Conservation (phyloP, 2,329 filamentous ascomycete species). For the Alternaria novae-zelandiae region DNA sequence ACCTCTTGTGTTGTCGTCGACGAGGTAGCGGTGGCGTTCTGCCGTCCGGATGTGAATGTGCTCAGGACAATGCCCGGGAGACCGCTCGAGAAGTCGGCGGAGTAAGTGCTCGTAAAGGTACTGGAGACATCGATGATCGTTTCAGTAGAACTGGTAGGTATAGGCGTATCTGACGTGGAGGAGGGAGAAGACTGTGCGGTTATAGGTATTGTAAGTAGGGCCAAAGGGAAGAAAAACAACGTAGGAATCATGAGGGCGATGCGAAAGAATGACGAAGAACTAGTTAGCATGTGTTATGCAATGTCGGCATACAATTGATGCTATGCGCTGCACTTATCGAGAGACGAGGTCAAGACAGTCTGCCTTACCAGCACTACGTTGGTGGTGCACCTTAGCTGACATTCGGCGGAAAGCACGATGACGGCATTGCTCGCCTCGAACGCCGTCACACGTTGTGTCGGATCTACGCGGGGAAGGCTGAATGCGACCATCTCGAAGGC, state of each 20-base stretch:
- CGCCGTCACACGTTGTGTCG: constrained; percentile 18
- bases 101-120: background rate
- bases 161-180: constrained; percentile 1
- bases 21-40: constrained; percentile 19
- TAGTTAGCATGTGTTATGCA: background rate
- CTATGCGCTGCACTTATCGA: background rate
- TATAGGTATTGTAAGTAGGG: constrained; percentile 7
- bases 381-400: background rate
- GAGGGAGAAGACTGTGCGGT: constrained; percentile 21
- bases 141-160: constrained; percentile 17
- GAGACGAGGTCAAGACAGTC: background rate
- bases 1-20: constrained; percentile 18
- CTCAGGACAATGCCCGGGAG: constrained; percentile 2
- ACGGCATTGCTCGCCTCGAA: constrained; percentile 16
- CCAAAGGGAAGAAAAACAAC: constrained; percentile 11
- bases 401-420: constrained; percentile 20
- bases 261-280: constrained; percentile 16
- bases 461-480: constrained; percentile 19
- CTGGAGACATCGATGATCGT: background rate
- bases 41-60: constrained; percentile 10
- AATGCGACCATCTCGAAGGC: constrained; percentile 7
- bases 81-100: background rate
- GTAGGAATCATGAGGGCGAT: constrained; percentile 22
- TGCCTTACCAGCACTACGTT: background rate
- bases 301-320: background rate